Base-by-base conservation (phyloP, 208 protist genomes). In the Phytomonas sp. region DNA sequence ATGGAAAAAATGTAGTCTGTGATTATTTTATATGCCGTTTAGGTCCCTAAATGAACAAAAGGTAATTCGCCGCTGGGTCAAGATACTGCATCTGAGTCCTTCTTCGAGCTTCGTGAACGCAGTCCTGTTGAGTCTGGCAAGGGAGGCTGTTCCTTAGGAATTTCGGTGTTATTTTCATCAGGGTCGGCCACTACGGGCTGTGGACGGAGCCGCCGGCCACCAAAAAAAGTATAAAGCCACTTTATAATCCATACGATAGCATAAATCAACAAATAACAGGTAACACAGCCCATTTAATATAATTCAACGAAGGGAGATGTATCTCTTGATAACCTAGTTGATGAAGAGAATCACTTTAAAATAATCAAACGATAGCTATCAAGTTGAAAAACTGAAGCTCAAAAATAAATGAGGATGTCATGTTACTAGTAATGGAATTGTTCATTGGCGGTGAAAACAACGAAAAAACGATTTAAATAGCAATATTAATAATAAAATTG, bases 241-340 rank as follows among this genome's bases (percentile, higher is more conserved):
- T 72, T 78, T 28, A 71, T 33, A 7, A 79, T 46, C 17, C 66
- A 70, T 53, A 70, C 63, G 2, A 83, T 74, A n/a, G 70, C 66
- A 59, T 86, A 81, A 13, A 83, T 73, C 26, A 87, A 73, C 33
- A 87, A 70, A 75, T 78, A 81, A 65, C 81, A 87, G n/a, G 70
- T 60, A 70, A 83, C 71, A 80, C 78, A 87, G 51, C 81, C 75
- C 78, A 81, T 87, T 60, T 56, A 70, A 67, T 72, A 5, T 29
- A n/a, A 43, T 72, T 72, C 8, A 17, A 43, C 6, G 66, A 40
- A 20, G 66, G 33, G 68, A 72, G 67, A 68, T 26, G 20, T 56
- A 56, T 56, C 23, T 5, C 4, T 56, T 26, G 46, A 5, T 23
- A 17, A 56, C 46, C 23, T 56, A 26, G 46, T 56, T 56, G 46